A percentile compares a stretch with the other conserved stretches of the same genome.
Conservation (phyloP, 2,329 filamentous ascomycete genomes). For the Calonectria ilicicola region DNA sequence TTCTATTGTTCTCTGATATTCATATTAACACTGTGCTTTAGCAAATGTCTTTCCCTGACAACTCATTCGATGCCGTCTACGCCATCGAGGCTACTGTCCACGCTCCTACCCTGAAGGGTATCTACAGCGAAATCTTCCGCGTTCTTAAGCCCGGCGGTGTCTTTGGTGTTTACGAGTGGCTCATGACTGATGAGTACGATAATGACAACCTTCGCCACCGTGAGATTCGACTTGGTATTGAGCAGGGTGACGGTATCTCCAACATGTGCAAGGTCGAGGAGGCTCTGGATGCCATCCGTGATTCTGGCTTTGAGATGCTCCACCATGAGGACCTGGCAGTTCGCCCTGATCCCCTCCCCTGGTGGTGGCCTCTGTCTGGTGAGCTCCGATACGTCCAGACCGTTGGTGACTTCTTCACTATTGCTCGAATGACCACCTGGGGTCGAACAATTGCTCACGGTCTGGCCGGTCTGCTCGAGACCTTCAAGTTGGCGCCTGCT, state of each 20-base stretch:
- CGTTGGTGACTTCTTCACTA: slow-evolving; percentile 83
- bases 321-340: slow-evolving; percentile 89
- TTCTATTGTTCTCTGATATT: not conserved
- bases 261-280: slow-evolving; percentile 95
- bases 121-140: slow-evolving; percentile 94
- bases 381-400: slow-evolving; percentile 86
- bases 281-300: slow-evolving; percentile 84
- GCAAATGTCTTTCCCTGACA: slow-evolving; percentile 96
- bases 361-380: slow-evolving; percentile 94
- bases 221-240: slow-evolving; percentile 92
- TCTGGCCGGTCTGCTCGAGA: slow-evolving; percentile 83
- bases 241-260: slow-evolving; percentile 95
- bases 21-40: slow-evolving; percentile 46
- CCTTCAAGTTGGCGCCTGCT: slow-evolving; percentile 77
- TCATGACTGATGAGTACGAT: slow-evolving; percentile 97
- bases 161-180: slow-evolving; percentile 98
- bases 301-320: slow-evolving; percentile 86
- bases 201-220: slow-evolving; percentile 89
- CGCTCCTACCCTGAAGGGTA: slow-evolving; percentile 88
- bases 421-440: slow-evolving; percentile 89
- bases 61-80: slow-evolving; percentile 94
- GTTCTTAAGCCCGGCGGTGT: slow-evolving; percentile 95
- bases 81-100: slow-evolving; percentile 98
- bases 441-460: slow-evolving; percentile 82
- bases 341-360: slow-evolving; percentile 80